Conservation (phyloP, 2,329 filamentous ascomycete species). For the Neonectria faginata region DNA sequence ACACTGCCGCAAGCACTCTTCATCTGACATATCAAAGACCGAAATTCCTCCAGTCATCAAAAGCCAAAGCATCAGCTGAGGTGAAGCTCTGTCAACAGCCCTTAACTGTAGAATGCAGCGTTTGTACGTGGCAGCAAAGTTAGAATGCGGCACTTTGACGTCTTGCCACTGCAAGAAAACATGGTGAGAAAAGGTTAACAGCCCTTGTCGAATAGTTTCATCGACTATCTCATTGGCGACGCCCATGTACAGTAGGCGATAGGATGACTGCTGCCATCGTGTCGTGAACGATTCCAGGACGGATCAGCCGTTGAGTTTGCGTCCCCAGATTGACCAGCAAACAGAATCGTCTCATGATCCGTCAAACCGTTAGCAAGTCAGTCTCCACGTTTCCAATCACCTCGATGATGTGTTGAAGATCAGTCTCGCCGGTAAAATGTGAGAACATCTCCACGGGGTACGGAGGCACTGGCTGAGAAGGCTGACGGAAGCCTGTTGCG, state of each 20-base stretch:
- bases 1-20: no score
- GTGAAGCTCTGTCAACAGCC: no score
- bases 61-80: no score
- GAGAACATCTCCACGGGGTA: conserved; percentile 12
- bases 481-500: no score
- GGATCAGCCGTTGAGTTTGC: conserved; percentile 32
- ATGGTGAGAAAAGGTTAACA: conserved; percentile 53
- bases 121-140: no score
- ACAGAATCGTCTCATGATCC: conserved; percentile 42
- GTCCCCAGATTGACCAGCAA: conserved; percentile 43
- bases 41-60: no score
- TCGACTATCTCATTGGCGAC: conserved; percentile 45
- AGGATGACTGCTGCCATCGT: conserved; percentile 55
- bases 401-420: neutral
- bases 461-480: neutral
- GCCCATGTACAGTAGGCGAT: conserved; percentile 52
- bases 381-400: conserved; percentile 24
- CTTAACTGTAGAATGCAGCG: no score
- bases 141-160: no score
- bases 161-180: conserved; percentile 51
- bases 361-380: conserved; percentile 39
- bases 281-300: conserved; percentile 34
- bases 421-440: neutral
- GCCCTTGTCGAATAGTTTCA: conserved; percentile 54
- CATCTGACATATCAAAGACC: no score